A percentile compares a stretch with the other conserved stretches of the same genome.
These are phyloP conservation scores for Piromyces sp. DNA, from an alignment of 192 early-diverging fungal species.

Conservation along the genomic window DNA sequence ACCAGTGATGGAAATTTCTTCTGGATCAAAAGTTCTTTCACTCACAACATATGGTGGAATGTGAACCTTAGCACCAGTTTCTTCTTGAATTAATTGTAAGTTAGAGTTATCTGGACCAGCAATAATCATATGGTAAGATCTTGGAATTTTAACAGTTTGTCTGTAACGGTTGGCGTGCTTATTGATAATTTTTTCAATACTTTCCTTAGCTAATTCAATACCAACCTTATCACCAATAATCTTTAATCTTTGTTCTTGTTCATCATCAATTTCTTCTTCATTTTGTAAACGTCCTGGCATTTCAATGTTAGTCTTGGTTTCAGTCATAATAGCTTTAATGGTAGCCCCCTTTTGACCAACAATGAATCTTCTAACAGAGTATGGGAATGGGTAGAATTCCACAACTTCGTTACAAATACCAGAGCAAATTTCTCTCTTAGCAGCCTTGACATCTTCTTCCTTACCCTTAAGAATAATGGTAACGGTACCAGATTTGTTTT, in stretches of 20 bases:
- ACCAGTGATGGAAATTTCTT: conserved; percentile 59
- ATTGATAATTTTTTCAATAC: conserved; percentile 62
- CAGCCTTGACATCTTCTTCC: background rate
- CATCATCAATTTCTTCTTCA: conserved; percentile 19
- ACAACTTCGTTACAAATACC: background rate
- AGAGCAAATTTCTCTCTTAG: background rate
- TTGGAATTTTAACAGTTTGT: conserved; percentile 55
- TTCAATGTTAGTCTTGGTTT: conserved; percentile 56
- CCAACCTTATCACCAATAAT: conserved; percentile 74
- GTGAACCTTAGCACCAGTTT: conserved; percentile 55
- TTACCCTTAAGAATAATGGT: background rate
- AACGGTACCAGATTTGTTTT: background rate
- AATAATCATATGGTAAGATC: conserved; percentile 66
- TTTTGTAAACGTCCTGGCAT: conserved; percentile 33
- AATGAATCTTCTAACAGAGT: conserved; percentile 60
- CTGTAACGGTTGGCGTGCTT: conserved; percentile 28
- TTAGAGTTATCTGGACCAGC: conserved; percentile 51
- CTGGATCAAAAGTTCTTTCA: conserved; percentile 12
- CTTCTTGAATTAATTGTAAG: conserved; percentile 32
- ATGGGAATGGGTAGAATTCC: conserved; percentile 27
- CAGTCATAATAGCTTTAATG: conserved; percentile 50
- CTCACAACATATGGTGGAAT: conserved; percentile 43
- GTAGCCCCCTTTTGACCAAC: conserved; percentile 68
- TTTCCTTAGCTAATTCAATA: conserved; percentile 64
- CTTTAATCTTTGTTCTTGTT: conserved; percentile 44